These are phyloP conservation scores for Scedosporium minutisporum DNA, from an alignment of 2,329 filamentous ascomycete genomes.

Conservation along the genomic window DNA sequence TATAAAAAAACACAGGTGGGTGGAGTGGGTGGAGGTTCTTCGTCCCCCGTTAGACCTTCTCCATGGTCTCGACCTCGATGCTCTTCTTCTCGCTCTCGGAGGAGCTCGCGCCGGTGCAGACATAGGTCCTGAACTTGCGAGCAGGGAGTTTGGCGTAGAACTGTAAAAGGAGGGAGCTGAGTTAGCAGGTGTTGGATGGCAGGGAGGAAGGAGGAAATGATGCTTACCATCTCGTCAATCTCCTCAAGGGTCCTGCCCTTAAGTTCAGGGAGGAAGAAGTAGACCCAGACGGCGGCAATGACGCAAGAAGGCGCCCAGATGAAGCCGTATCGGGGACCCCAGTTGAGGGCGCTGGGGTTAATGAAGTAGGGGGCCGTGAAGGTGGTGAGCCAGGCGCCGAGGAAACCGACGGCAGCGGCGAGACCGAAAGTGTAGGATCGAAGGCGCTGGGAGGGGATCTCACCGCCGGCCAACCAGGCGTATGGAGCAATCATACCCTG, in stretches of 20 bases:
- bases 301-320: constrained; percentile 32
- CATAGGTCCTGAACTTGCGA: constrained; percentile 5
- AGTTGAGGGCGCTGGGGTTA: constrained; percentile 38
- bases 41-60: not conserved
- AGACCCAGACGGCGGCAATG: constrained; percentile 7
- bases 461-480: constrained; percentile 41
- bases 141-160: constrained; percentile 9
- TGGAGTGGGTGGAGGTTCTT: not conserved
- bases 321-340: constrained; percentile 41
- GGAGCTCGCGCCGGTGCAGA: not conserved
- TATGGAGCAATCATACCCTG: constrained; percentile 38
- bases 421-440: constrained; percentile 42
- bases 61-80: not conserved
- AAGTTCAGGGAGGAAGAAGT: constrained; percentile 8
- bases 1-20: not conserved
- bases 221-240: constrained; percentile 11
- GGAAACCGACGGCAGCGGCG: constrained; percentile 36
- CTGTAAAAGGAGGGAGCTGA: not conserved
- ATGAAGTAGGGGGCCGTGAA: constrained; percentile 47
- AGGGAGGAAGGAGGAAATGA: not conserved
- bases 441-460: constrained; percentile 41
- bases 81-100: constrained; percentile 2
- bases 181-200: not conserved
- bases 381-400: constrained; percentile 40
- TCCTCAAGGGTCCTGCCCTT: constrained; percentile 12